Percentiles rank a stretch among this genome's conserved stretches.
These are phyloP conservation scores for Chaetomium strumarium DNA, from an alignment of 2,329 filamentous ascomycete species.

Conservation along the genomic window DNA sequence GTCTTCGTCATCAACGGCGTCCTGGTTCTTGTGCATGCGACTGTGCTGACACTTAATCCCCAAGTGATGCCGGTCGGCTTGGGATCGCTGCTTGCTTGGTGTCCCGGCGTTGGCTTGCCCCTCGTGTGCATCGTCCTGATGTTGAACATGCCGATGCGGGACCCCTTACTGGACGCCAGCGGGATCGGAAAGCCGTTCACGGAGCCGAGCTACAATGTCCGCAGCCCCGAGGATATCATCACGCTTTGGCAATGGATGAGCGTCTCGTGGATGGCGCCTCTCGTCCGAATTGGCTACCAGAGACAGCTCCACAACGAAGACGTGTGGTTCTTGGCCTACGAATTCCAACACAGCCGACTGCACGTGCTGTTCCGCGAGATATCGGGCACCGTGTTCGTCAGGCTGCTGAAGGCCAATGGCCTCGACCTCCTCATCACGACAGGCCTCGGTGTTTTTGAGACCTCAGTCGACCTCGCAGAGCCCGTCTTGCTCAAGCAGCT, in stretches of 20 bases:
- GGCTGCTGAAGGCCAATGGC: conserved; percentile 70
- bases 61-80: conserved; percentile 24
- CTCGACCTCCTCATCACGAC: conserved; percentile 69
- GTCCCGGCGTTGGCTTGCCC: conserved; percentile 35
- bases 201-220: conserved; percentile 51
- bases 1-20: conserved; percentile 28
- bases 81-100: conserved; percentile 21
- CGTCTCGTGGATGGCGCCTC: conserved; percentile 73
- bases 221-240: conserved; percentile 73
- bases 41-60: conserved; percentile 31
- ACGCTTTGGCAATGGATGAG: conserved; percentile 79
- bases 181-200: conserved; percentile 56
- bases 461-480: conserved; percentile 48
- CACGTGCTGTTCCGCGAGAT: conserved; percentile 70
- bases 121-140: conserved; percentile 47
- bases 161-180: conserved; percentile 46
- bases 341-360: conserved; percentile 74
- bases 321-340: conserved; percentile 72
- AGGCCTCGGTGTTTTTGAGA: conserved; percentile 57
- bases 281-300: conserved; percentile 59
- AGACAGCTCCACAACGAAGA: conserved; percentile 70
- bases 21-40: conserved; percentile 30
- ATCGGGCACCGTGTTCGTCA: conserved; percentile 62
- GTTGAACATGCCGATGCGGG: conserved; percentile 64
- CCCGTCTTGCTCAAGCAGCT: conserved; percentile 69